phyloP scores from a whole-genome alignment of 148 eudicot genomes.

The Vaccinium corymbosum region DNA sequence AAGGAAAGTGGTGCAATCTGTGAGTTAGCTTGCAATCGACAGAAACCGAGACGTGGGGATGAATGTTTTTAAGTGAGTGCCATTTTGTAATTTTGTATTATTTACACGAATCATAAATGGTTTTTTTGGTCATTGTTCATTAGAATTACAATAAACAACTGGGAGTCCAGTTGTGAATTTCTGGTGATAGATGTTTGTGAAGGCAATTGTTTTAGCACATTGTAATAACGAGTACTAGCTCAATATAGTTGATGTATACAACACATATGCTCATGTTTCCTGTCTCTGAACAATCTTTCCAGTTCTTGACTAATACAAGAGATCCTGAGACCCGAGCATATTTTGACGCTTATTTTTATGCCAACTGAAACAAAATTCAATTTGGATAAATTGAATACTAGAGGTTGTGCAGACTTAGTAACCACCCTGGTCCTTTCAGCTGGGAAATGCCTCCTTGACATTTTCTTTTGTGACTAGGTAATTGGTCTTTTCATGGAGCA shows the following conservation, averaged over 20 bases:
- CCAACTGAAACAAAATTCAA: background rate
- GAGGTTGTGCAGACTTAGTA: background rate
- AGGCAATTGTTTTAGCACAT: background rate
- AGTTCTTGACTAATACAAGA: background rate
- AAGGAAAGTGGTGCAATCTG: background rate
- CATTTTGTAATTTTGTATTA: background rate
- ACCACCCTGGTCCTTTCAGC: background rate
- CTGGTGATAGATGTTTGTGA: background rate
- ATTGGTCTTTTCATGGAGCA: background rate
- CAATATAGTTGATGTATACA: conserved; percentile 6
- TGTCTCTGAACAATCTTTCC: background rate
- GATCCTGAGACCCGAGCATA: background rate
- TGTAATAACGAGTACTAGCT: background rate
- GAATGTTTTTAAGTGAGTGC: background rate
- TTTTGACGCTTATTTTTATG: background rate
- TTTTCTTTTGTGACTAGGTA: background rate
- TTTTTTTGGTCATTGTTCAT: background rate
- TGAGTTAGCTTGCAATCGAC: conserved; percentile 1
- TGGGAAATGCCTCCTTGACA: background rate
- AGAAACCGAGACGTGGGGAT: background rate
- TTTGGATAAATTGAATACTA: background rate
- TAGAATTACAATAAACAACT: background rate
- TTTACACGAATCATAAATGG: background rate
- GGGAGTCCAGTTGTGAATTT: background rate
- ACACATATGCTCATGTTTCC: background rate